phyloP scores from a whole-genome alignment of 2,329 filamentous ascomycete species.

The Remersonia thermophila region DNA sequence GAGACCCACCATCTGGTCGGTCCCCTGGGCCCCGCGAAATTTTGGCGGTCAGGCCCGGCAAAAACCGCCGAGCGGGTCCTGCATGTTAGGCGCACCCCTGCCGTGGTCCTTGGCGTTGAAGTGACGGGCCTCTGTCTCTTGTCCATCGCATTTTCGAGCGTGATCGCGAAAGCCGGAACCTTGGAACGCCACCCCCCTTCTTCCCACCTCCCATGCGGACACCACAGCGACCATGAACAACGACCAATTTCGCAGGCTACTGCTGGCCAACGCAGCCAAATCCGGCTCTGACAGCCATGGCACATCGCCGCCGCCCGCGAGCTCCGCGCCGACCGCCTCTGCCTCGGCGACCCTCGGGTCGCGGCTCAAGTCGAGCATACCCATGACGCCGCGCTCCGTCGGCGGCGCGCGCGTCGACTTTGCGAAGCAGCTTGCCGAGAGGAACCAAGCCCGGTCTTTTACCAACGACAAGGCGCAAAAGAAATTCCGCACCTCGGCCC shows the following conservation, averaged over 20 bases:
- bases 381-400: slow-evolving; percentile 80
- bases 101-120: too few species aligned
- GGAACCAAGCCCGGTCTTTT: slow-evolving; percentile 31
- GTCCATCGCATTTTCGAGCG: too few species aligned
- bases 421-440: slow-evolving; percentile 70
- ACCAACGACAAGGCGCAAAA: slow-evolving; percentile 42
- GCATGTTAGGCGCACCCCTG: too few species aligned
- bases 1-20: too few species aligned
- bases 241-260: slow-evolving; percentile 76
- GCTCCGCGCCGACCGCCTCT: slow-evolving; percentile 12
- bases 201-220: too few species aligned
- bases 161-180: too few species aligned
- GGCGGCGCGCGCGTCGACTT: slow-evolving; percentile 50
- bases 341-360: slow-evolving; percentile 53
- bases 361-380: slow-evolving; percentile 66
- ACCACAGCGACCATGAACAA: slow-evolving; percentile 64
- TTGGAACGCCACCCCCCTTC: too few species aligned
- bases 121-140: too few species aligned
- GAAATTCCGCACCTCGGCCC: slow-evolving; percentile 65
- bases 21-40: too few species aligned
- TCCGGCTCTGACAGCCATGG: slow-evolving; percentile 31
- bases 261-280: slow-evolving; percentile 40
- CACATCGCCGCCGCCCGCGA: slow-evolving; percentile 21
- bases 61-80: too few species aligned
- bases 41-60: too few species aligned